Evolutionary conservation across 2,329 filamentous ascomycete genomes (phyloP).

Genomic region (Sporothrix schenckii): DNA sequence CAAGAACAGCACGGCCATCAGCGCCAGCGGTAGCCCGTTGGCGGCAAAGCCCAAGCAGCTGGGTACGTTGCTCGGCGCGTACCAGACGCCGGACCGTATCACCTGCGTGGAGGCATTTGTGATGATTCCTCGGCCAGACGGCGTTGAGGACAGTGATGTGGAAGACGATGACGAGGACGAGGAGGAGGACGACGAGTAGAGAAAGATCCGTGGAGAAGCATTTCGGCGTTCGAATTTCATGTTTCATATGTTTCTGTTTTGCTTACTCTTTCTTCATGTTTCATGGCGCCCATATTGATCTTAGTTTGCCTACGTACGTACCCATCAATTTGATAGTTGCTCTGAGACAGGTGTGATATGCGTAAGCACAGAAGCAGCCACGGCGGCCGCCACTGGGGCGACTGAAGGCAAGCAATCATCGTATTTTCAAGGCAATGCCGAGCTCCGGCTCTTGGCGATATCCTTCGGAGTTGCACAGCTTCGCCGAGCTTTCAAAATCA

Average conservation of each 20-base stretch:
- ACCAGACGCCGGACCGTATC: slow-evolving; percentile 84
- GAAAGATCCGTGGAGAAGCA: background rate
- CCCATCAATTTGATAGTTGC: background rate
- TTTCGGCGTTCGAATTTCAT: background rate
- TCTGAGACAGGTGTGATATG: background rate
- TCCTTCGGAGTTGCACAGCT: background rate
- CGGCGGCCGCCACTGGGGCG: background rate
- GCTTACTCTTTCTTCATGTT: background rate
- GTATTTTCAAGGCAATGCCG: too few relatives aligned
- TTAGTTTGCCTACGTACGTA: background rate
- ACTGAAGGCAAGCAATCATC: too few relatives aligned
- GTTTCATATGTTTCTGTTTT: background rate
- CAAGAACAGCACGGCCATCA: slow-evolving; percentile 8
- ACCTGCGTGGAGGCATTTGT: slow-evolving; percentile 86
- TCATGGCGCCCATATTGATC: slow-evolving; percentile 9
- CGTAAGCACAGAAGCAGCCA: background rate
- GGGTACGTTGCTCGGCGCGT: slow-evolving; percentile 71
- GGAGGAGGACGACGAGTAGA: slow-evolving; percentile 46
- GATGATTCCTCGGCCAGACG: slow-evolving; percentile 72
- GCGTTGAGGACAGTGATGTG: slow-evolving; percentile 57
- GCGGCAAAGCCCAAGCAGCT: slow-evolving; percentile 46
- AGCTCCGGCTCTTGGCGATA: background rate
- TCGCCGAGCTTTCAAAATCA: slow-evolving; percentile 19
- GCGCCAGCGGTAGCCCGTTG: slow-evolving; percentile 36
- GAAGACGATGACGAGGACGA: slow-evolving; percentile 45